Percentiles rank a stretch among this genome's conserved stretches.
phyloP scores from a whole-genome alignment of 1,284 basidiomycete genomes.

The Inonotus hispidus region DNA sequence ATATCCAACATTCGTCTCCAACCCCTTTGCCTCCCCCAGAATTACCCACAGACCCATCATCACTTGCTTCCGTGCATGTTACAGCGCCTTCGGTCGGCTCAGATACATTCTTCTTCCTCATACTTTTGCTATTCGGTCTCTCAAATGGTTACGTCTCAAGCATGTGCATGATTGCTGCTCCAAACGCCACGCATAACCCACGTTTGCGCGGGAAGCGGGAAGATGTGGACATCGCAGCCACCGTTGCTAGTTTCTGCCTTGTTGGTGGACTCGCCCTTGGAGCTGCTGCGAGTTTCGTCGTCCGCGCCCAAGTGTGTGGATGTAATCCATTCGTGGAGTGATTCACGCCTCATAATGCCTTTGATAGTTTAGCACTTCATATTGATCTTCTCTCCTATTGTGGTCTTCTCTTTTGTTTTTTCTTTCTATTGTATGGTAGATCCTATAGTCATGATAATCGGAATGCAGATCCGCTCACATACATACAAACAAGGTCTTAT shows the following conservation, averaged over 20 bases:
- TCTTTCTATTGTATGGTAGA: too few relatives aligned
- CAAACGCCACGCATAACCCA: constrained; percentile 69
- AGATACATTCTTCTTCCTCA: constrained; percentile 68
- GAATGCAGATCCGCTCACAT: too few relatives aligned
- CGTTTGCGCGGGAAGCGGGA: constrained; percentile 55
- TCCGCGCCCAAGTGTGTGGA: constrained; percentile 57
- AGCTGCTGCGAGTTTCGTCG: constrained; percentile 73
- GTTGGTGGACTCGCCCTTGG: constrained; percentile 73
- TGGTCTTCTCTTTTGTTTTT: too few relatives aligned
- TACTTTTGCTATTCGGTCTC: constrained; percentile 68
- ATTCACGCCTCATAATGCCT: not conserved
- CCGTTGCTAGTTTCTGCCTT: constrained; percentile 72
- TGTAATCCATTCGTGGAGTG: constrained; percentile 59
- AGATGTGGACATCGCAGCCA: constrained; percentile 81
- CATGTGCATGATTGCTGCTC: constrained; percentile 65
- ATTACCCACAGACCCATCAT: not conserved
- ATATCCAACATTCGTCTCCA: constrained; percentile 48
- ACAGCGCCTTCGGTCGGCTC: constrained; percentile 56
- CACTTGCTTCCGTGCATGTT: not conserved
- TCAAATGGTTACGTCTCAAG: constrained; percentile 75
- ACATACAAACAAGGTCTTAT: too few relatives aligned
- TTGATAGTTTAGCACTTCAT: not conserved
- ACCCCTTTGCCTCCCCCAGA: constrained; percentile 7
- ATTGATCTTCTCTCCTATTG: not conserved
- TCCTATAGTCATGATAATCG: too few relatives aligned